Evolutionary conservation across 1,284 basidiomycete species (phyloP).

Genomic region (Leccinum subspadiceum): DNA sequence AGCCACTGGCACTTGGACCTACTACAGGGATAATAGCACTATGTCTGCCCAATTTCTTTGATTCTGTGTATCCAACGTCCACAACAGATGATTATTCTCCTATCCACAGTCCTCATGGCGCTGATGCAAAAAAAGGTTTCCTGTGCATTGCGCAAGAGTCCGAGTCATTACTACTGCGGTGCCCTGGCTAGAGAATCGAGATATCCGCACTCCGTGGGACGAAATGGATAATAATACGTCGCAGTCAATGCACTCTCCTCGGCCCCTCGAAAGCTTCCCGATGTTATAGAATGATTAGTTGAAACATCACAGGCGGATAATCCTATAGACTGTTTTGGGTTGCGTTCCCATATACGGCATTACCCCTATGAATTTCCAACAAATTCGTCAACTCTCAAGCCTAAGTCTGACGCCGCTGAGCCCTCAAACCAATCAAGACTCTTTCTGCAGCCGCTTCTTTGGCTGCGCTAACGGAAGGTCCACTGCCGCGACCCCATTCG

Average conservation of each 20-base stretch:
- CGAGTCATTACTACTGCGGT: constrained; percentile 6
- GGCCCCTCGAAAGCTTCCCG: background rate
- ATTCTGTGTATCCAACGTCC: background rate
- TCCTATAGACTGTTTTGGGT: constrained; percentile 13
- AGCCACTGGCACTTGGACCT: background rate
- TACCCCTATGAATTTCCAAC: constrained; percentile 16
- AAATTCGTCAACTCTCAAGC: background rate
- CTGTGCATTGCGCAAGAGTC: constrained; percentile 1
- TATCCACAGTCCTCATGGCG: background rate
- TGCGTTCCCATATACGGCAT: constrained; percentile 15
- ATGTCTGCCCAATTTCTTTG: background rate
- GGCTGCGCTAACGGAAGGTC: constrained; percentile 20
- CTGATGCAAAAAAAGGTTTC: constrained; percentile 3
- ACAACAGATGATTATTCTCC: background rate
- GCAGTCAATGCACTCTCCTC: background rate
- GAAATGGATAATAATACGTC: background rate
- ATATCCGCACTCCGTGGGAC: background rate
- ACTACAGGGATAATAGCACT: background rate
- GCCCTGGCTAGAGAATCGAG: background rate
- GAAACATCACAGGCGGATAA: constrained; percentile 8
- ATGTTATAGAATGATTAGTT: background rate
- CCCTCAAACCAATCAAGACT: constrained; percentile 20
- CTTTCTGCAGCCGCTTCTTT: constrained; percentile 25
- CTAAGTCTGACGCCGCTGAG: background rate
- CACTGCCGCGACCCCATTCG: constrained; percentile 30